A percentile compares a stretch with the other conserved stretches of the same genome.
Conservation (phyloP, 73 alveolate species). For the Vitrella brassicaformis region DNA sequence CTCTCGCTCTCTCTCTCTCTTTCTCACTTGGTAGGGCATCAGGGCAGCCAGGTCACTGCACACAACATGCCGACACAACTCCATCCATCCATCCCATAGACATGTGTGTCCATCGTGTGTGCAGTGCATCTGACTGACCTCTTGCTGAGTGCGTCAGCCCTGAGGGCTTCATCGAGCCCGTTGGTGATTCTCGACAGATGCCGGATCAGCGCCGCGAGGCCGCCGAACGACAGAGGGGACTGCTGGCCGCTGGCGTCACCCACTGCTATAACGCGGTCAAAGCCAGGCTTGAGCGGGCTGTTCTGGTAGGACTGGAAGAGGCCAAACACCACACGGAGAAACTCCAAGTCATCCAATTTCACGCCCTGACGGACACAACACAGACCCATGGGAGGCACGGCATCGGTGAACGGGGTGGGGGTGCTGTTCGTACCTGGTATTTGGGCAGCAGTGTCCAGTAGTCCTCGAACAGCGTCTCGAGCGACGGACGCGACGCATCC, state of each 20-base stretch:
- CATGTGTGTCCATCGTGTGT: too few species aligned
- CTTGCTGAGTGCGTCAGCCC: slow-evolving; percentile 2
- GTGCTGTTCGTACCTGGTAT: too few species aligned
- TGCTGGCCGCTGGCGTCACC: slow-evolving; percentile 29
- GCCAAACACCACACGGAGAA: neutral
- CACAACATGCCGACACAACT: too few species aligned
- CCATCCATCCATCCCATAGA: too few species aligned
- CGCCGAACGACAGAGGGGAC: slow-evolving; percentile 30
- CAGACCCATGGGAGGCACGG: too few species aligned
- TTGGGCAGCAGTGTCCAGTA: neutral
- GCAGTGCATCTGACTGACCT: neutral
- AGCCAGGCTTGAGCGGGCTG: slow-evolving; percentile 11
- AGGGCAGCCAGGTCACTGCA: too few species aligned
- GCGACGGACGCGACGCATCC: neutral
- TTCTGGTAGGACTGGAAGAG: slow-evolving; percentile 17
- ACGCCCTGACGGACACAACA: too few species aligned
- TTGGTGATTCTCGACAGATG: slow-evolving; percentile 10
- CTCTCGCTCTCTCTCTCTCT: too few species aligned
- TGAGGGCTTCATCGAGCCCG: slow-evolving; percentile 16
- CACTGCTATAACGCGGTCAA: slow-evolving; percentile 17
- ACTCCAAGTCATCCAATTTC: neutral
- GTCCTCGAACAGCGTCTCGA: neutral
- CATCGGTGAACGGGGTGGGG: too few species aligned
- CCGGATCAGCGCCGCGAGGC: slow-evolving; percentile 20
- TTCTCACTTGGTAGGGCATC: too few species aligned